Evolutionary conservation across 148 eudicot genomes (phyloP).

Genomic region (Rheum nobile): DNA sequence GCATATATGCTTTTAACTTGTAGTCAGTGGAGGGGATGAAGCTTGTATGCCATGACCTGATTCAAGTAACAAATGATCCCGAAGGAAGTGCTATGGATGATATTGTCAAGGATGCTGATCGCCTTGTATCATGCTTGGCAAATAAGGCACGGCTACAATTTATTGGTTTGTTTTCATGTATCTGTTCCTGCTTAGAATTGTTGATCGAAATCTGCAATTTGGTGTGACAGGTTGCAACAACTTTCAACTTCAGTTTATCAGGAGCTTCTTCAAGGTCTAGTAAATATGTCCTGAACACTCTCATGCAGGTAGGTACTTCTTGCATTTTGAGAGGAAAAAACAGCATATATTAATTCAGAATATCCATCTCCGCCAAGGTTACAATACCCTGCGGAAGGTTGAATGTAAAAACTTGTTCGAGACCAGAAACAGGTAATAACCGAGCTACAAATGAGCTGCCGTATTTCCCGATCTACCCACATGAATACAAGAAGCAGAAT

Average conservation of each 20-base stretch:
- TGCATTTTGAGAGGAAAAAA: no score
- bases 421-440: no score
- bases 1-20: conserved; percentile 9
- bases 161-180: background rate
- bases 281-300: conserved; percentile 90
- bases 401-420: no score
- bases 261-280: conserved; percentile 98
- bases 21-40: conserved; percentile 99
- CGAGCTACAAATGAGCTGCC: no score
- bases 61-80: conserved; percentile 58
- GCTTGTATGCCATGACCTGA: conserved; percentile 77
- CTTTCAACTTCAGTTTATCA: conserved; percentile 75
- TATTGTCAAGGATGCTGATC: conserved; percentile 69
- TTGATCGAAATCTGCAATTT: no score
- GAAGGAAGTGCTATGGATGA: conserved; percentile 72
- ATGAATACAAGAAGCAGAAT: no score
- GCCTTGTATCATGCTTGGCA: conserved; percentile 45
- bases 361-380: no score
- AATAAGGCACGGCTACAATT: background rate
- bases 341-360: no score
- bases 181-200: background rate
- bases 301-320: conserved; percentile 99
- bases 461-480: no score
- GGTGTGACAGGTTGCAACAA: conserved; percentile 59
- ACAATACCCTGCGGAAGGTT: no score